These are phyloP conservation scores for Naegleria lovaniensis DNA, from an alignment of 208 protist species.

Conservation along the genomic window DNA sequence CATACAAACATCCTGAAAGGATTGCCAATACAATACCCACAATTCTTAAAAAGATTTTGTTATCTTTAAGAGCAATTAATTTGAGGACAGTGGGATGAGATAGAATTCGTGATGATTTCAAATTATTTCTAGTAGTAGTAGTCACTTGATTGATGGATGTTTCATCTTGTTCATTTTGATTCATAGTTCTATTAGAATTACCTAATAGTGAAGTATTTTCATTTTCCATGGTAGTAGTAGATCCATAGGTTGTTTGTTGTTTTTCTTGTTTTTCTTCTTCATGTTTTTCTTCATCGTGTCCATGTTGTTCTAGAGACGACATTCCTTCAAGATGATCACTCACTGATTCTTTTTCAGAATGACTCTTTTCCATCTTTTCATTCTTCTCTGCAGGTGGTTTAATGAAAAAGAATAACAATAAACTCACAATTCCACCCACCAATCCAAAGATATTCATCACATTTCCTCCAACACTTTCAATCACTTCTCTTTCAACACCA, in stretches of 20 bases:
- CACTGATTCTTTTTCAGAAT: slow-evolving; percentile 24
- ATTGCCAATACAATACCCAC: slow-evolving; percentile 31
- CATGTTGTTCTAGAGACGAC: too few relatives aligned
- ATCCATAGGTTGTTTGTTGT: neutral
- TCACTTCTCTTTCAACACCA: slow-evolving; percentile 35
- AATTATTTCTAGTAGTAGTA: too few relatives aligned
- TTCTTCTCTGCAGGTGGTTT: slow-evolving; percentile 24
- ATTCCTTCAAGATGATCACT: slow-evolving; percentile 1
- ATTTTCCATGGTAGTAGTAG: too few relatives aligned
- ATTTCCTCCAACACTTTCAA: neutral
- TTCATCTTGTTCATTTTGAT: neutral
- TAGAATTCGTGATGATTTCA: too few relatives aligned
- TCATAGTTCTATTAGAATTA: neutral
- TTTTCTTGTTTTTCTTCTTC: neutral
- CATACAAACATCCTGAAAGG: slow-evolving; percentile 38
- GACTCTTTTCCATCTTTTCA: too few relatives aligned
- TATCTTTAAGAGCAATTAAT: too few relatives aligned
- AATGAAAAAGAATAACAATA: slow-evolving; percentile 41
- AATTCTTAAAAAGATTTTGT: neutral
- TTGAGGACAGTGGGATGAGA: too few relatives aligned
- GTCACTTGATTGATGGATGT: neutral
- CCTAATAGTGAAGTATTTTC: neutral
- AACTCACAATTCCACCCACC: slow-evolving; percentile 28
- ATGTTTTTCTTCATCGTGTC: too few relatives aligned
- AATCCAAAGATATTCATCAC: slow-evolving; percentile 41